Evolutionary conservation across 2,329 filamentous ascomycete genomes (phyloP).

Genomic region (Xylariaceae sp.): DNA sequence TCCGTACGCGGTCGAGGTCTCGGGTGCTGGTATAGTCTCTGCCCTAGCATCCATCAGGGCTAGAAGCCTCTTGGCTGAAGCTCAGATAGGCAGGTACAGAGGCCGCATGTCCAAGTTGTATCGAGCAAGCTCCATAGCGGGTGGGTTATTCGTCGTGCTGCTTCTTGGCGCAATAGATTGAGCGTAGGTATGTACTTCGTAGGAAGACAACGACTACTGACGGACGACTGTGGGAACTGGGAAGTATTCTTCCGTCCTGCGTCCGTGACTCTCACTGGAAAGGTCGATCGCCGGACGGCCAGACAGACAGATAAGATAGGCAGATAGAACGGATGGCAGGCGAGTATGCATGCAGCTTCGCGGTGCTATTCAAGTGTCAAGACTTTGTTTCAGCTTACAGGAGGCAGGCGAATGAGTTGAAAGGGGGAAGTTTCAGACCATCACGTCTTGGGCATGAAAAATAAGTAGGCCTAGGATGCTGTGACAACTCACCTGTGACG

Average conservation of each 20-base stretch:
- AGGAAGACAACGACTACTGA: not conserved
- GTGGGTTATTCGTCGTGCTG: not conserved
- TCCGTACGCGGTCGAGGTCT: slow-evolving; percentile 10
- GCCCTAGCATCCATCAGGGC: slow-evolving; percentile 5
- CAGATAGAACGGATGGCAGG: slow-evolving; percentile 11
- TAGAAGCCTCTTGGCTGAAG: slow-evolving; percentile 3
- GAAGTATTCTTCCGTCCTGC: too few species aligned
- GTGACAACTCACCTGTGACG: slow-evolving; percentile 18
- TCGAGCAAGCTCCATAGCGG: not conserved
- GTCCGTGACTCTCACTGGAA: not conserved
- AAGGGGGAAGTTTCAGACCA: slow-evolving; percentile 29
- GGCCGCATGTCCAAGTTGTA: not conserved
- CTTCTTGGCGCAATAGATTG: not conserved
- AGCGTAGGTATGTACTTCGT: not conserved
- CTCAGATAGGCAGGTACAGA: not conserved
- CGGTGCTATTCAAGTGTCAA: slow-evolving; percentile 16
- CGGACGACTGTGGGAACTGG: not conserved
- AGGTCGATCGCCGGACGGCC: not conserved
- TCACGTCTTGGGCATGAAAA: slow-evolving; percentile 18
- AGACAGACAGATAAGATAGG: slow-evolving; percentile 11
- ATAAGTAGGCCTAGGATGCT: slow-evolving; percentile 4
- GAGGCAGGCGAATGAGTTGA: slow-evolving; percentile 23
- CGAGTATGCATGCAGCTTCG: not conserved
- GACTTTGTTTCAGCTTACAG: slow-evolving; percentile 27
- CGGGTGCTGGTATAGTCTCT: slow-evolving; percentile 9